These are phyloP conservation scores for Penicillium sp. DNA, from an alignment of 2,329 filamentous ascomycete species.

Conservation along the genomic window DNA sequence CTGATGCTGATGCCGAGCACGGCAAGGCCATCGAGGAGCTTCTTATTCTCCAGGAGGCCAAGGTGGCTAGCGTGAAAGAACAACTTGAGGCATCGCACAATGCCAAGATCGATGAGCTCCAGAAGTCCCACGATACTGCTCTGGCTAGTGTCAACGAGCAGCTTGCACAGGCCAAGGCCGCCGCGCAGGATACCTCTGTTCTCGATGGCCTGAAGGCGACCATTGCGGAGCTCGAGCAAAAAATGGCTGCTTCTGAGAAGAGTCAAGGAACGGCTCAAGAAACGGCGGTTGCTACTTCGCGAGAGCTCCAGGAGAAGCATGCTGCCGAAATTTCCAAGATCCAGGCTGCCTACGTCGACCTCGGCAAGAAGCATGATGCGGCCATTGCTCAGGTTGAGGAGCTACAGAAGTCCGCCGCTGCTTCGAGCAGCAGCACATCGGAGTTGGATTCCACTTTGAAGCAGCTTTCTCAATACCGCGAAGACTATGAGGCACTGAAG, in stretches of 20 bases:
- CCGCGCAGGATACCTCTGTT: constrained; percentile 35
- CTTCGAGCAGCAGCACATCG: constrained; percentile 68
- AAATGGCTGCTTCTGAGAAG: constrained; percentile 54
- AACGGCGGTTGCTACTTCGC: constrained; percentile 26
- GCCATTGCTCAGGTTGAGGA: constrained; percentile 61
- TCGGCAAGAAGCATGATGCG: constrained; percentile 39
- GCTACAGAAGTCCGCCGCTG: constrained; percentile 74
- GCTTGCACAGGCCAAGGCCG: constrained; percentile 33
- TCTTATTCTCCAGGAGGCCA: constrained; percentile 37
- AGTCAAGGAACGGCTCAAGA: constrained; percentile 40
- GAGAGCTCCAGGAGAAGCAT: constrained; percentile 28
- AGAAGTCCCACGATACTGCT: constrained; percentile 33
- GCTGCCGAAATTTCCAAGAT: constrained; percentile 46
- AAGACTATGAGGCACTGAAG: constrained; percentile 32
- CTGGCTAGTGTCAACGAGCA: constrained; percentile 33
- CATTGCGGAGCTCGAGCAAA: constrained; percentile 56
- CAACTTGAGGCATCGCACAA: constrained; percentile 36
- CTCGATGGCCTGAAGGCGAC: constrained; percentile 39
- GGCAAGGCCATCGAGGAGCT: constrained; percentile 40
- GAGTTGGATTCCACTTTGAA: constrained; percentile 62
- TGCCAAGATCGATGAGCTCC: constrained; percentile 34
- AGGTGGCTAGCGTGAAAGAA: constrained; percentile 33
- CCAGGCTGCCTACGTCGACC: constrained; percentile 41
- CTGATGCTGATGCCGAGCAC: constrained; percentile 37
- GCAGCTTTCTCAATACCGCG: constrained; percentile 33